phyloP scores from a whole-genome alignment of 768 basidiomycete genomes.

The Podaxis rugospora region DNA sequence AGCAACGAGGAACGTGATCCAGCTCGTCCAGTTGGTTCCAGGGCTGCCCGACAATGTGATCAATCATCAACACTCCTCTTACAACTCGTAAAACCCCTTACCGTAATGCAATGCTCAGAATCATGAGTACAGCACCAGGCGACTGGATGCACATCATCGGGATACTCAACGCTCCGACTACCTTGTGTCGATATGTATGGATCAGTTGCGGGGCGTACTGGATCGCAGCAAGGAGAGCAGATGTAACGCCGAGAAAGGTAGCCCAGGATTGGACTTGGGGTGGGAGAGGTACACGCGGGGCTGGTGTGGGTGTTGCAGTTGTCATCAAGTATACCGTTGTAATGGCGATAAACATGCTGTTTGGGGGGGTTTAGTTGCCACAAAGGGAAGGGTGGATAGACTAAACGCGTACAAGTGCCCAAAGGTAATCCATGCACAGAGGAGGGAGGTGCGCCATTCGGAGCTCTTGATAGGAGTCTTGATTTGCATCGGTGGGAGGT shows the following conservation, averaged over 20 bases:
- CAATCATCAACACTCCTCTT: not conserved
- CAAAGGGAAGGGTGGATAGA: not conserved
- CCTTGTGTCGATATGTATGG: slow-evolving; percentile 70
- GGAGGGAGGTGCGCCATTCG: slow-evolving; percentile 77
- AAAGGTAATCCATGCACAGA: slow-evolving; percentile 65
- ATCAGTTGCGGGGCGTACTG: slow-evolving; percentile 89
- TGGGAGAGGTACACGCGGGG: slow-evolving; percentile 29
- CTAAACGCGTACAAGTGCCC: slow-evolving; percentile 67
- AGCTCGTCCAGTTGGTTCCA: slow-evolving; percentile 87
- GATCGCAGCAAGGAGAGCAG: slow-evolving; percentile 70
- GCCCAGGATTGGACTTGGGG: slow-evolving; percentile 54
- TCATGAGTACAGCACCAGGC: slow-evolving; percentile 87
- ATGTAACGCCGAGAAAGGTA: slow-evolving; percentile 80
- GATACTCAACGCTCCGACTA: slow-evolving; percentile 91
- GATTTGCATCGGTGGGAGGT: slow-evolving; percentile 33
- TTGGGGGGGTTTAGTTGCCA: not conserved
- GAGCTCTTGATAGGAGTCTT: slow-evolving; percentile 51
- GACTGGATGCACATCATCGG: slow-evolving; percentile 96
- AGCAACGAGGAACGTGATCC: slow-evolving; percentile 77
- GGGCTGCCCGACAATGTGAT: slow-evolving; percentile 38
- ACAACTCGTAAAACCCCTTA: slow-evolving; percentile 19
- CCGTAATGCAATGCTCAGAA: slow-evolving; percentile 72
- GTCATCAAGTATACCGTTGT: slow-evolving; percentile 61
- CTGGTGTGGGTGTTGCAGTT: slow-evolving; percentile 31
- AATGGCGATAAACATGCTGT: slow-evolving; percentile 50